These are phyloP conservation scores for Aspergillus floridensis DNA, from an alignment of 2,329 filamentous ascomycete species.

Conservation along the genomic window DNA sequence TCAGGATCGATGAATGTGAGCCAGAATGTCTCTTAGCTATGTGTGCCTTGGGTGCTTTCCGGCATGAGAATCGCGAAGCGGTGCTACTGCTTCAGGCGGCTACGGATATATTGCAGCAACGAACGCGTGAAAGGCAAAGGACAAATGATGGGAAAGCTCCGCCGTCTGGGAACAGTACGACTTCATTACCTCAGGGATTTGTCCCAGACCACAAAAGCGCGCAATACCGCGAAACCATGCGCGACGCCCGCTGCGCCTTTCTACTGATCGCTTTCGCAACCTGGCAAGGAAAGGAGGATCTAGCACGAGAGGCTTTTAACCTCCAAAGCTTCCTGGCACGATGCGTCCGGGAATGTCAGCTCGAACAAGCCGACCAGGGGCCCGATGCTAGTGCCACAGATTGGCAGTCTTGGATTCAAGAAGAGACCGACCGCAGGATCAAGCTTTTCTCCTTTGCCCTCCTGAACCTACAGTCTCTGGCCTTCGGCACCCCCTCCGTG, in stretches of 20 bases:
- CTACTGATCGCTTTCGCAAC: conserved; percentile 26
- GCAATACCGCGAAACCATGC: too few species aligned
- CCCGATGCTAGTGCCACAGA: background rate
- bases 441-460: conserved; percentile 28
- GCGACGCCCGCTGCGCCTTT: background rate
- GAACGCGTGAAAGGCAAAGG: too few species aligned
- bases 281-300: conserved; percentile 22
- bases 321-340: conserved; percentile 24
- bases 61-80: conserved; percentile 40
- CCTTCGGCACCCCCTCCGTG: conserved; percentile 24
- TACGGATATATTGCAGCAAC: too few species aligned
- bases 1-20: conserved; percentile 58
- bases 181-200: background rate
- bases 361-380: conserved; percentile 11
- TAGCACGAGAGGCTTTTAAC: conserved; percentile 23
- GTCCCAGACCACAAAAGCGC: too few species aligned
- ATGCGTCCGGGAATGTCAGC: conserved; percentile 18
- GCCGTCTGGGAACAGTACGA: conserved; percentile 53
- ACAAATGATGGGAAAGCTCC: conserved; percentile 50
- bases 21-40: conserved; percentile 65
- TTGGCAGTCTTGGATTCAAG: conserved; percentile 26
- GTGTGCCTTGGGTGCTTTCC: conserved; percentile 53
- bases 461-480: conserved; percentile 27
- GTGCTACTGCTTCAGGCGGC: conserved; percentile 48
- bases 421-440: conserved; percentile 22